Percentiles rank a stretch among this genome's conserved stretches.
phyloP scores from a whole-genome alignment of 2,329 filamentous ascomycete species.

The Pyricularia sp. region DNA sequence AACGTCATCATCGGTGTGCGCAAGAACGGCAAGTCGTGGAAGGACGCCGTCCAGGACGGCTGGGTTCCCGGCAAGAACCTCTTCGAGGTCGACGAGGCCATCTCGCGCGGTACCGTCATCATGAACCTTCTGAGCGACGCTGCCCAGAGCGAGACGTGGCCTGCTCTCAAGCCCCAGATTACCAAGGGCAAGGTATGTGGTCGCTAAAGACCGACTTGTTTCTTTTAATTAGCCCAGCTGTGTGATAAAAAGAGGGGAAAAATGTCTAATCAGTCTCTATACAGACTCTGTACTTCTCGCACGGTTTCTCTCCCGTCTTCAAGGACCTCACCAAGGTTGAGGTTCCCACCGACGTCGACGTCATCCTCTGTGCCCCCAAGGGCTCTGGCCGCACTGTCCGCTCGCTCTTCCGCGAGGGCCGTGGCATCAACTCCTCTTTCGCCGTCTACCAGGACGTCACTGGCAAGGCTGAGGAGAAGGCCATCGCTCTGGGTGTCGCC shows the following conservation, averaged over 20 bases:
- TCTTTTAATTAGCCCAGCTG: not conserved
- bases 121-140: constrained; percentile 99
- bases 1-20: constrained; percentile 98
- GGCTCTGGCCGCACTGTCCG: constrained; percentile 97
- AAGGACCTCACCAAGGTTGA: constrained; percentile 99
- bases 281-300: constrained; percentile 98
- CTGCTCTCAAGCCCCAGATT: constrained; percentile 91
- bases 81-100: constrained; percentile 96
- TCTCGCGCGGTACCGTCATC: constrained; percentile 82
- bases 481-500: constrained; percentile 88
- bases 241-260: not conserved
- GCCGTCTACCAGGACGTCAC: constrained; percentile 98
- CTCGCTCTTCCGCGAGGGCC: constrained; percentile 96
- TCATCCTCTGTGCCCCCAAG: constrained; percentile 99
- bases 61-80: constrained; percentile 98
- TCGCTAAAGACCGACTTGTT: not conserved
- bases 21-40: constrained; percentile 97
- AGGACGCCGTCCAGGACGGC: constrained; percentile 91
- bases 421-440: constrained; percentile 98
- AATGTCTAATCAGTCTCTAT: not conserved
- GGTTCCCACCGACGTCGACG: constrained; percentile 87
- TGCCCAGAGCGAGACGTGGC: constrained; percentile 98
- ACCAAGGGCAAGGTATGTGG: constrained; percentile 89
- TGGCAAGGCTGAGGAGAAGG: constrained; percentile 96
- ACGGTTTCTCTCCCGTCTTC: constrained; percentile 99